A percentile compares a stretch with the other conserved stretches of the same genome.
phyloP scores from a whole-genome alignment of 139 green algal species.

The Tetradesmus lagerheimii region DNA sequence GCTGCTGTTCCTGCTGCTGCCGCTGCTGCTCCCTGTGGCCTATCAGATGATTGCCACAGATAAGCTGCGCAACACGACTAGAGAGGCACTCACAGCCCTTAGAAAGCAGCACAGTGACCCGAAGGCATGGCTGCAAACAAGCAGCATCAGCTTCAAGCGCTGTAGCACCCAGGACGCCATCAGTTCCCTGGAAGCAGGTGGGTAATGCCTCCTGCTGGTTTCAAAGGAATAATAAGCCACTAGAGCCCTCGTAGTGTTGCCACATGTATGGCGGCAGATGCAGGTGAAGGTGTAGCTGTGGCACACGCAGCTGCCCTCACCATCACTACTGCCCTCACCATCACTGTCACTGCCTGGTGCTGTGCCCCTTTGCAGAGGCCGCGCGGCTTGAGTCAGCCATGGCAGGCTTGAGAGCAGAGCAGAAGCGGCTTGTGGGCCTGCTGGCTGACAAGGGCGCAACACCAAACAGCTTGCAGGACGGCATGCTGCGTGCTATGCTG shows the following conservation, averaged over 20 bases:
- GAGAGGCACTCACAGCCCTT: conserved; percentile 42
- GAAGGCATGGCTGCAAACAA: conserved; percentile 41
- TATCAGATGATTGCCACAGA: conserved; percentile 39
- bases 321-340: background rate
- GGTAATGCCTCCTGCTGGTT: background rate
- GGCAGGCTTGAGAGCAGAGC: background rate
- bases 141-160: background rate
- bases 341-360: background rate
- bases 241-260: too few species aligned
- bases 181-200: conserved; percentile 21
- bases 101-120: conserved; percentile 5
- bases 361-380: conserved; percentile 15
- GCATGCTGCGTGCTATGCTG: conserved; percentile 38
- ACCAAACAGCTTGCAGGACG: conserved; percentile 10
- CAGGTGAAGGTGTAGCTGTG: too few species aligned
- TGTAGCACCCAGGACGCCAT: conserved; percentile 8
- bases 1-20: background rate
- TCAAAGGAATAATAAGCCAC: background rate
- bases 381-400: conserved; percentile 16
- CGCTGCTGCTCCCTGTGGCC: background rate
- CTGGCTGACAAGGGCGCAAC: conserved; percentile 41
- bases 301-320: background rate
- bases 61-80: conserved; percentile 22
- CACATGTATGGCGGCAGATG: too few species aligned
- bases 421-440: conserved; percentile 40